Conservation (phyloP, 169 alveolate species). For the Plasmodium reichenowi region DNA sequence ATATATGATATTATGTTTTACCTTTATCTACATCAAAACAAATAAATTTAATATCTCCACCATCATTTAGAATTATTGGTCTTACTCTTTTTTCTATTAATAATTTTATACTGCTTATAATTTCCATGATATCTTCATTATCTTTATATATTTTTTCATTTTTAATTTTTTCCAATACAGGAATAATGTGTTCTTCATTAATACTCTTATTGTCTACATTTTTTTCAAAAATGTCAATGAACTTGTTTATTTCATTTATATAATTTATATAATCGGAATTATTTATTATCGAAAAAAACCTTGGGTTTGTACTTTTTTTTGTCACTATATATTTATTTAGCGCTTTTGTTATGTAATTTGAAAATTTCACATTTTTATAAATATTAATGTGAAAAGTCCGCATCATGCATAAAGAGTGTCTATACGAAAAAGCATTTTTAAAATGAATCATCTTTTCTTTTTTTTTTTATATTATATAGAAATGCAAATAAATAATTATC, state of each 20-base stretch:
- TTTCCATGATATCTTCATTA: conserved; percentile 77
- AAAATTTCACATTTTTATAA: conserved; percentile 40
- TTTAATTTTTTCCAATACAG: conserved; percentile 70
- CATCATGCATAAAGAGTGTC: conserved; percentile 11
- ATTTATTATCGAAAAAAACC: conserved; percentile 33
- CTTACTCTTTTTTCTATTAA: conserved; percentile 84
- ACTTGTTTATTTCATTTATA: conserved; percentile 61
- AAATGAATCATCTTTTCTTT: conserved; percentile 41
- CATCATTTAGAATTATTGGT: conserved; percentile 86
- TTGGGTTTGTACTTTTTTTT: conserved; percentile 6
- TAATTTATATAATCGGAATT: conserved; percentile 58
- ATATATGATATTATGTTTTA: conserved; percentile 20
- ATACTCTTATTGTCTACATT: conserved; percentile 18
- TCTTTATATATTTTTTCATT: conserved; percentile 52
- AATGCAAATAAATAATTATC: not conserved
- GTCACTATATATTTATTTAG: conserved; percentile 33
- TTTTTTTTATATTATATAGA: conserved; percentile 2
- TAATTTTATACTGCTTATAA: conserved; percentile 82
- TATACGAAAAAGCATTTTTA: conserved; percentile 37
- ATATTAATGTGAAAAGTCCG: conserved; percentile 22
- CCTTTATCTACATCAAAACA: conserved; percentile 84
- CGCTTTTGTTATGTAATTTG: conserved; percentile 19
- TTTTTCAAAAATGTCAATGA: conserved; percentile 46
- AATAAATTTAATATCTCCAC: conserved; percentile 84
- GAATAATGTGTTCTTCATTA: conserved; percentile 39